Conservation (phyloP, 1,139 yeast species). For the Lodderomyces parapsilosis region DNA sequence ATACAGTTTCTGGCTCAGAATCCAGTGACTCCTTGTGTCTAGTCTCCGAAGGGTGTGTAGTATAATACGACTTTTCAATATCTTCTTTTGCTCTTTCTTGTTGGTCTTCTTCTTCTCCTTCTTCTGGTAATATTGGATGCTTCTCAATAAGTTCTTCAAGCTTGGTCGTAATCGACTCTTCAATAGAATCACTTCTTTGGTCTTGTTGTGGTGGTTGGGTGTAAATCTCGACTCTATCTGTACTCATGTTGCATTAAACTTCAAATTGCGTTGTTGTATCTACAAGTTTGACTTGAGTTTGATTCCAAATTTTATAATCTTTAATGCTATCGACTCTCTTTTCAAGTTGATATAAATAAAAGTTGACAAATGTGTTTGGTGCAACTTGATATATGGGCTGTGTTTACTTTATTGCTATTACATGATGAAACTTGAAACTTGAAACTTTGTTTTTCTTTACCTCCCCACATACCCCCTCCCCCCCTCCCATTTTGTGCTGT, state of each 20-base stretch:
- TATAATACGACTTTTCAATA: background rate
- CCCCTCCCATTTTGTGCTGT: too few relatives aligned
- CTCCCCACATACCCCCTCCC: too few relatives aligned
- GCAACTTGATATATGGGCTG: too few relatives aligned
- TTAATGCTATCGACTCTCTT: too few relatives aligned
- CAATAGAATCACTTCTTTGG: conserved; percentile 2
- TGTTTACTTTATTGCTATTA: too few relatives aligned
- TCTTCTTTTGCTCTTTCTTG: conserved; percentile 4
- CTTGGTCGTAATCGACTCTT: conserved; percentile 8
- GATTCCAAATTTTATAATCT: too few relatives aligned
- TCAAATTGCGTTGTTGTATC: too few relatives aligned
- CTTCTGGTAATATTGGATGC: conserved; percentile 9
- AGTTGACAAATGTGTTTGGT: too few relatives aligned
- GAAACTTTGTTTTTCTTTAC: too few relatives aligned
- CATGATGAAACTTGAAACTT: too few relatives aligned
- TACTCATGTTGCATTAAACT: conserved; percentile 5
- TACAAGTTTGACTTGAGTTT: too few relatives aligned
- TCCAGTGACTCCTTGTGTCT: background rate
- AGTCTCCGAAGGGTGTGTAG: background rate
- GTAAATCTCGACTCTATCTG: conserved; percentile 10
- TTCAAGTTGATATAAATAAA: too few relatives aligned
- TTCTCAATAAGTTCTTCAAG: conserved; percentile 10
- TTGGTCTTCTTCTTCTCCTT: background rate
- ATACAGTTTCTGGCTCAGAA: conserved; percentile 2
- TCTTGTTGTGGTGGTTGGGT: conserved; percentile 11